Percentiles rank a stretch among this genome's conserved stretches.
These are phyloP conservation scores for Volvox africanus DNA, from an alignment of 139 green algal species.

Conservation along the genomic window DNA sequence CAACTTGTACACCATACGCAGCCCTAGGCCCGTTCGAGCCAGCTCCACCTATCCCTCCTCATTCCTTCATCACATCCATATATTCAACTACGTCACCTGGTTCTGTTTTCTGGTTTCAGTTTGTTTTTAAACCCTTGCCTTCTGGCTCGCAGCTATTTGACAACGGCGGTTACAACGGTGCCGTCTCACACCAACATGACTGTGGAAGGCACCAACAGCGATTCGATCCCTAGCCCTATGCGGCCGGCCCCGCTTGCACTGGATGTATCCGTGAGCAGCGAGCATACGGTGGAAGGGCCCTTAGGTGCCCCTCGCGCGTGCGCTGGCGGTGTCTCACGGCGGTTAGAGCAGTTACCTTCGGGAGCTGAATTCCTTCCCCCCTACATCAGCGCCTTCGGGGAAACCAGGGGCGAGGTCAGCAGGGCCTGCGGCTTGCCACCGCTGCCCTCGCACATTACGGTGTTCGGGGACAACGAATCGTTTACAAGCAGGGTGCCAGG, in stretches of 20 bases:
- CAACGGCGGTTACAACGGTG: neutral
- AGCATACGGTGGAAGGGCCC: neutral
- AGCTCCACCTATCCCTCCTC: too few relatives aligned
- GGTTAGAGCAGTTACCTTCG: neutral
- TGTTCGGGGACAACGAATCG: constrained; percentile 26
- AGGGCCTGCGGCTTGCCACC: constrained; percentile 45
- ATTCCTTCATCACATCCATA: too few relatives aligned
- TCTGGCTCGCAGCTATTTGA: neutral
- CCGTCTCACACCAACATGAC: constrained; percentile 21
- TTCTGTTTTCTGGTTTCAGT: too few relatives aligned
- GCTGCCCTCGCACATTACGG: constrained; percentile 30
- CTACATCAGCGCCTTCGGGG: constrained; percentile 80
- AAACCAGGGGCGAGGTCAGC: constrained; percentile 52
- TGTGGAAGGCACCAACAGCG: neutral
- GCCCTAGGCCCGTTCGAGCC: too few relatives aligned
- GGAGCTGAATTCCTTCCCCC: constrained; percentile 62
- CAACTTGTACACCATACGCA: too few relatives aligned
- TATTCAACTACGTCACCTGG: too few relatives aligned
- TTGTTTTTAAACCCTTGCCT: too few relatives aligned
- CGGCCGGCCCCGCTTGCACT: neutral
- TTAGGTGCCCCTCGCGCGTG: neutral
- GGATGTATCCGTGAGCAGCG: neutral
- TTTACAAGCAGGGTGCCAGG: neutral
- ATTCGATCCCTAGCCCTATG: neutral
- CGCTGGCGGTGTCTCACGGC: neutral